Evolutionary conservation across 2,329 filamentous ascomycete species (phyloP).

Genomic region (Hymenoscyphus scutula): DNA sequence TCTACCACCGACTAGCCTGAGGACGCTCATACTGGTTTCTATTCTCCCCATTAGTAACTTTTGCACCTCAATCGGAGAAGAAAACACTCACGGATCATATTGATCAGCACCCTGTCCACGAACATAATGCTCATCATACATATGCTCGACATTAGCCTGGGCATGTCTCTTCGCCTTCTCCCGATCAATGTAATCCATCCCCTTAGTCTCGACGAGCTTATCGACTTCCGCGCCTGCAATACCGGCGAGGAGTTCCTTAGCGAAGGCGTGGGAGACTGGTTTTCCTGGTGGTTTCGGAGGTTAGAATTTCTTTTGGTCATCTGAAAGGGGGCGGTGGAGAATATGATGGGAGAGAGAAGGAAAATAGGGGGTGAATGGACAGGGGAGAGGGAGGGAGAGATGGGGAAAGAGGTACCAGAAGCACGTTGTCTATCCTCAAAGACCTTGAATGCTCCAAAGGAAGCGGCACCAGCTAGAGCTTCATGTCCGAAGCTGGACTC

Average conservation of each 20-base stretch:
- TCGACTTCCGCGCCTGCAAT: slow-evolving; percentile 74
- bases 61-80: no score
- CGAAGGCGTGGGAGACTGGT: slow-evolving; percentile 67
- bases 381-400: neutral
- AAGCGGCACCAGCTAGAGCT: slow-evolving; percentile 70
- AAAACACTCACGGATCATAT: slow-evolving; percentile 53
- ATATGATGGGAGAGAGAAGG: no score
- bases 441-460: slow-evolving; percentile 76
- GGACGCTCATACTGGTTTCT: slow-evolving; percentile 36
- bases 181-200: slow-evolving; percentile 57
- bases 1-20: slow-evolving; percentile 16
- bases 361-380: neutral
- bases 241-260: slow-evolving; percentile 73
- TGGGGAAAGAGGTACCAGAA: slow-evolving; percentile 50
- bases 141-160: slow-evolving; percentile 53
- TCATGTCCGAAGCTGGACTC: slow-evolving; percentile 69
- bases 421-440: slow-evolving; percentile 73
- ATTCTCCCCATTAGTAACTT: neutral
- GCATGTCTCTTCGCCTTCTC: slow-evolving; percentile 59
- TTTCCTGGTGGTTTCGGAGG: slow-evolving; percentile 51
- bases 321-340: no score
- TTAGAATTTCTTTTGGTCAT: neutral
- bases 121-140: slow-evolving; percentile 64
- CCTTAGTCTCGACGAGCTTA: slow-evolving; percentile 70
- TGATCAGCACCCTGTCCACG: slow-evolving; percentile 45